phyloP scores from a whole-genome alignment of 2,329 filamentous ascomycete genomes.

The Penicillium sp. region DNA sequence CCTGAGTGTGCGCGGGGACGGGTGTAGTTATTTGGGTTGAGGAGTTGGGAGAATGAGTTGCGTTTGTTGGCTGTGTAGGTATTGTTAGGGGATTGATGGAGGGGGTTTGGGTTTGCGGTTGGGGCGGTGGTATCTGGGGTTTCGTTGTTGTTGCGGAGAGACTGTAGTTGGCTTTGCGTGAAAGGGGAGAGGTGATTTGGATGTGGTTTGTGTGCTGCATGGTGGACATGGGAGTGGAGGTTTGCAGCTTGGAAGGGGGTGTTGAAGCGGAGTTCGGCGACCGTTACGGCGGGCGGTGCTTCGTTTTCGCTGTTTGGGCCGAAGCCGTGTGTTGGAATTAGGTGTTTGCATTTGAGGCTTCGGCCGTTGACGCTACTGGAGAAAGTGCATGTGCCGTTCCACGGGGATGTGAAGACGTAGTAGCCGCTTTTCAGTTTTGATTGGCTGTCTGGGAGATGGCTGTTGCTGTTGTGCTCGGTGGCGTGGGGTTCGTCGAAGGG shows the following conservation, averaged over 20 bases:
- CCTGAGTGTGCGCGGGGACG: constrained; percentile 30
- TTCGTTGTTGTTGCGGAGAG: background rate
- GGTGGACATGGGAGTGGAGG: constrained; percentile 27
- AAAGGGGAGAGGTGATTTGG: constrained; percentile 25
- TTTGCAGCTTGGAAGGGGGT: constrained; percentile 57
- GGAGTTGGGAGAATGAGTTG: constrained; percentile 29
- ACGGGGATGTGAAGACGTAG: constrained; percentile 79
- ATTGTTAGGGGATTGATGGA: background rate
- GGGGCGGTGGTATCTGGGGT: too few relatives aligned
- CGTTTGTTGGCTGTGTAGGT: constrained; percentile 27
- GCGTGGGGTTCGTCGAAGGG: constrained; percentile 17
- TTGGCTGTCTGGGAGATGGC: constrained; percentile 7
- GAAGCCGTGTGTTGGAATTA: constrained; percentile 47
- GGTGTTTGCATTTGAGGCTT: constrained; percentile 69
- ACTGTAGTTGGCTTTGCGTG: constrained; percentile 8
- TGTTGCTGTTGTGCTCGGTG: constrained; percentile 11
- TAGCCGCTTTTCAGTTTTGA: constrained; percentile 41
- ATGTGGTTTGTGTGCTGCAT: constrained; percentile 19
- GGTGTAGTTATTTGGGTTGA: constrained; percentile 30
- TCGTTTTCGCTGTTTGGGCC: constrained; percentile 16
- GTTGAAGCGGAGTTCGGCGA: constrained; percentile 89
- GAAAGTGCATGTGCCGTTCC: constrained; percentile 85
- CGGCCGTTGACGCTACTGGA: constrained; percentile 71
- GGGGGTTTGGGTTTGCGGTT: constrained; percentile 12
- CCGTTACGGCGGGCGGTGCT: constrained; percentile 45